A percentile compares a stretch with the other conserved stretches of the same genome.
Conservation (phyloP, 257 asterid species). For the Nemophila menziesii region DNA sequence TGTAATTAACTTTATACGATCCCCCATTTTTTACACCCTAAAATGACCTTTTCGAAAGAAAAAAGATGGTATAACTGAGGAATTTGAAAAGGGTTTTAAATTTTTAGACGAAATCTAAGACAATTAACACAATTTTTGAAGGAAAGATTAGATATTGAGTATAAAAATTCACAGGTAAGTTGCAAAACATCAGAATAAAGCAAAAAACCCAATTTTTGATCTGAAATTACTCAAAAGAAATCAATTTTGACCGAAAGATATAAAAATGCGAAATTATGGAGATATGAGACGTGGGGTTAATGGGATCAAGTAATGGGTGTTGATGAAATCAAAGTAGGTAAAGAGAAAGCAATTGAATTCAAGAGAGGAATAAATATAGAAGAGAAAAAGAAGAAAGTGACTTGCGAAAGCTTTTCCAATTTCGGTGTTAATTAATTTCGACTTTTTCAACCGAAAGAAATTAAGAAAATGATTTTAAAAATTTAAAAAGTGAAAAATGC, state of each 20-base stretch:
- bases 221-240: background rate
- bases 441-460: slow-evolving; percentile 14
- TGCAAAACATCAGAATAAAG: slow-evolving; percentile 8
- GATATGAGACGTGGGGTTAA: slow-evolving; percentile 13
- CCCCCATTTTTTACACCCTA: slow-evolving; percentile 33
- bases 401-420: slow-evolving; percentile 12
- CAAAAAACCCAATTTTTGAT: background rate
- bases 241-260: background rate
- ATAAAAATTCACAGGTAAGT: slow-evolving; percentile 22
- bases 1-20: slow-evolving; percentile 27
- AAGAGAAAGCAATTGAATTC: slow-evolving; percentile 5
- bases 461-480: background rate
- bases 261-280: background rate
- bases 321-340: slow-evolving; percentile 20
- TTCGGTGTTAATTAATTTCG: slow-evolving; percentile 21
- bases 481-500: slow-evolving; percentile 1
- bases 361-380: slow-evolving; percentile 11
- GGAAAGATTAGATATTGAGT: slow-evolving; percentile 29
- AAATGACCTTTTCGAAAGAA: no score
- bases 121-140: slow-evolving; percentile 27
- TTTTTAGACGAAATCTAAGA: slow-evolving; percentile 35
- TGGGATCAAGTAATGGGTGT: slow-evolving; percentile 12
- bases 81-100: slow-evolving; percentile 11
- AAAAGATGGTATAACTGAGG: slow-evolving; percentile 8
- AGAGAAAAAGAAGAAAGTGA: slow-evolving; percentile 23